Evolutionary conservation across 176 grass and related monocot genomes (phyloP).

Genomic region (Microstegium vimineum): DNA sequence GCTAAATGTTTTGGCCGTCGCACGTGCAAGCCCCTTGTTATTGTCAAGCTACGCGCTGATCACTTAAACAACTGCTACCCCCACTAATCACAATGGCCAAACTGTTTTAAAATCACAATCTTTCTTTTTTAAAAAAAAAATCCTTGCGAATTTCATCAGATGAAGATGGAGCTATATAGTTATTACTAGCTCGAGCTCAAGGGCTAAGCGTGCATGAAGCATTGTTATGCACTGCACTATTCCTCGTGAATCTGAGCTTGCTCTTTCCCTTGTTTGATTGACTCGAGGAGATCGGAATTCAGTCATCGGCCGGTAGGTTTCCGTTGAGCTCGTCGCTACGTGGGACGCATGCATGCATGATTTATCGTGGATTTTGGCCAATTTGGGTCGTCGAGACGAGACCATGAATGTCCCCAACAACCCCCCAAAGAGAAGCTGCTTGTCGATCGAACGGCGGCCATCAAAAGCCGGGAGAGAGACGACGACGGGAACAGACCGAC

Average conservation of each 20-base stretch:
- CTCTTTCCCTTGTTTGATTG: slow-evolving; percentile 2
- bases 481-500: slow-evolving; percentile 6
- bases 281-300: slow-evolving; percentile 7
- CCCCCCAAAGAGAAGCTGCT: not conserved
- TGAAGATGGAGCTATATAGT: too few relatives aligned
- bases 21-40: slow-evolving; percentile 30
- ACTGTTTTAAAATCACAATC: not conserved
- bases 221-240: not conserved
- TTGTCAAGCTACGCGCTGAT: not conserved
- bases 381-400: not conserved
- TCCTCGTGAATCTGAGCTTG: slow-evolving; percentile 36
- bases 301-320: not conserved
- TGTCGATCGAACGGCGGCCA: not conserved
- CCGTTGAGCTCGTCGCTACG: not conserved
- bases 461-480: slow-evolving; percentile 16
- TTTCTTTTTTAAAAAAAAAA: not conserved
- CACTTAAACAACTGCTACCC: not conserved
- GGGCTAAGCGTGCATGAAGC: not conserved
- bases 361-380: not conserved
- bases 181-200: too few relatives aligned
- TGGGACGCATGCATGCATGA: not conserved
- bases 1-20: slow-evolving; percentile 38
- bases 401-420: not conserved
- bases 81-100: not conserved
- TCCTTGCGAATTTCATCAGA: not conserved